phyloP scores from a whole-genome alignment of 2,329 filamentous ascomycete species.

The Fusarium illudens region DNA sequence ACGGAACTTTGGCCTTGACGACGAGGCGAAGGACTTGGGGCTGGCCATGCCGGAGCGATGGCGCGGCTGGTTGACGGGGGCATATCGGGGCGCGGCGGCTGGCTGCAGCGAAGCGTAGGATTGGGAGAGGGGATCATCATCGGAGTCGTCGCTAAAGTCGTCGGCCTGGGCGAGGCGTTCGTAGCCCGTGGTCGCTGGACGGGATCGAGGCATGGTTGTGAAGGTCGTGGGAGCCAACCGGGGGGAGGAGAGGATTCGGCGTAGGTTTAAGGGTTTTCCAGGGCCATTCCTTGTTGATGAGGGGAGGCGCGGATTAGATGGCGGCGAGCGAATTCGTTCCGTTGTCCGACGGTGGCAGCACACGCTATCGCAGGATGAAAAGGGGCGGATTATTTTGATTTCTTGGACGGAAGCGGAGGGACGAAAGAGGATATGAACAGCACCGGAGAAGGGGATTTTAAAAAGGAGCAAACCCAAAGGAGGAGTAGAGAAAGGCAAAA shows the following conservation, averaged over 20 bases:
- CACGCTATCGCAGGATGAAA: conserved; percentile 13
- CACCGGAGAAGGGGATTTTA: neutral
- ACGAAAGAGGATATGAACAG: conserved; percentile 9
- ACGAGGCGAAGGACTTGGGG: conserved; percentile 52
- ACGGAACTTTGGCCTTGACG: conserved; percentile 53
- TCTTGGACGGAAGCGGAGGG: neutral
- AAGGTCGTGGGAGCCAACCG: neutral
- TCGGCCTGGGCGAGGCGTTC: conserved; percentile 86
- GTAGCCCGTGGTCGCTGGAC: conserved; percentile 82
- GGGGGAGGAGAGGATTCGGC: neutral
- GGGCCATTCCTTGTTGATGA: conserved; percentile 27
- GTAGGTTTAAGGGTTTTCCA: conserved; percentile 13
- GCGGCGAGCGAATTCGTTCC: conserved; percentile 2
- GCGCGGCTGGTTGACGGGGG: conserved; percentile 68
- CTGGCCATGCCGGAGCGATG: conserved; percentile 68
- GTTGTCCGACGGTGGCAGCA: conserved; percentile 11
- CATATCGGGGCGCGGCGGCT: conserved; percentile 69
- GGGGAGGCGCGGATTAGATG: neutral
- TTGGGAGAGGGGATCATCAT: conserved; percentile 66
- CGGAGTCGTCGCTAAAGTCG: conserved; percentile 75
- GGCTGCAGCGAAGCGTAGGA: conserved; percentile 66
- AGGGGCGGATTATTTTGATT: conserved; percentile 1
- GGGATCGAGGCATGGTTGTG: conserved; percentile 67
- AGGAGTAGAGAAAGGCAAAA: conserved; percentile 9
- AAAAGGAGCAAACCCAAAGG: conserved; percentile 11